phyloP scores from a whole-genome alignment of 169 alveolate genomes.

The Cryptosporidium ubiquitum region DNA sequence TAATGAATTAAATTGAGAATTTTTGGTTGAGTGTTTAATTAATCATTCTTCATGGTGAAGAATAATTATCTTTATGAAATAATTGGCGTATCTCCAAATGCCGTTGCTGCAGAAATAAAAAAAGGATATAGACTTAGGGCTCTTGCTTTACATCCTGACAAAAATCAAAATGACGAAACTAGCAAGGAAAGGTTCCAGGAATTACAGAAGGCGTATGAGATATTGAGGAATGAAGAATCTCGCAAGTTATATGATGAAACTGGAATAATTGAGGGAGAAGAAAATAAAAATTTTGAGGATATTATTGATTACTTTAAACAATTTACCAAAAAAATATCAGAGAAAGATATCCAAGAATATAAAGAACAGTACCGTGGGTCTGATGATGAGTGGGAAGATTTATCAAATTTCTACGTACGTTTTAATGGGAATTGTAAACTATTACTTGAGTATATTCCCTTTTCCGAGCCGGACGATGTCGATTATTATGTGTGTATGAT shows the following conservation, averaged over 20 bases:
- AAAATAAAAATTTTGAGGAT: slow-evolving; percentile 74
- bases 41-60: slow-evolving; percentile 28
- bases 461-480: slow-evolving; percentile 79
- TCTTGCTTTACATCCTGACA: slow-evolving; percentile 87
- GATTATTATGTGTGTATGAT: slow-evolving; percentile 77
- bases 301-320: slow-evolving; percentile 73
- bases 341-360: slow-evolving; percentile 80
- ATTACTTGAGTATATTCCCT: slow-evolving; percentile 82
- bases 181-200: slow-evolving; percentile 82
- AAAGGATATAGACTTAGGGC: slow-evolving; percentile 83
- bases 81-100: slow-evolving; percentile 76
- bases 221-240: slow-evolving; percentile 80
- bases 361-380: slow-evolving; percentile 77
- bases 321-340: slow-evolving; percentile 77
- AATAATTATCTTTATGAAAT: slow-evolving; percentile 49
- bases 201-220: slow-evolving; percentile 85
- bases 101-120: slow-evolving; percentile 82
- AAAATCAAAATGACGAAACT: slow-evolving; percentile 83
- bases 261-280: slow-evolving; percentile 73
- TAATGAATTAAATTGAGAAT: not conserved
- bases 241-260: slow-evolving; percentile 48
- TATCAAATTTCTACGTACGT: slow-evolving; percentile 77
- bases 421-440: slow-evolving; percentile 81
- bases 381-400: slow-evolving; percentile 84
- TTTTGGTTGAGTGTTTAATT: not conserved